Evolutionary conservation across 2,329 filamentous ascomycete species (phyloP).

Genomic region (Aspergillus melleus): DNA sequence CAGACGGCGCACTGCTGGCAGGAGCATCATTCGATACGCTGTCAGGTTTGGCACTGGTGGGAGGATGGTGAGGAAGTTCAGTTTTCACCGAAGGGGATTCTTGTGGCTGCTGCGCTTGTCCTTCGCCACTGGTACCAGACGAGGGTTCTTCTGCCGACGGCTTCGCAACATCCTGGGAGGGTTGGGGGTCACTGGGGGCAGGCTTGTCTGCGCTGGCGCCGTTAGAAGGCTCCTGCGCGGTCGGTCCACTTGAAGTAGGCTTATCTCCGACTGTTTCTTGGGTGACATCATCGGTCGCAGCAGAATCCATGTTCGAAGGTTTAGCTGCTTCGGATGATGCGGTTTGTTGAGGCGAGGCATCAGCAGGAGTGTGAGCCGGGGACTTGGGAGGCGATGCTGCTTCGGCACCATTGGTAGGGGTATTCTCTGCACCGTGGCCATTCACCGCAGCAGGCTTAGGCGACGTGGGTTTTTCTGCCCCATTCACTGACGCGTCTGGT

Average conservation of each 20-base stretch:
- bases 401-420: conserved; percentile 29
- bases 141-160: not conserved
- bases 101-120: conserved; percentile 9
- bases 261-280: conserved; percentile 8
- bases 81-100: conserved; percentile 26
- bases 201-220: not conserved
- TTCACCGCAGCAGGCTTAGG: conserved; percentile 27
- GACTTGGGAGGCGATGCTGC: conserved; percentile 34
- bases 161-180: not conserved
- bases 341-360: conserved; percentile 6
- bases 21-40: conserved; percentile 21
- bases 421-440: conserved; percentile 26
- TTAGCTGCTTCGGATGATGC: conserved; percentile 13
- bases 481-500: conserved; percentile 18
- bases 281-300: conserved; percentile 10
- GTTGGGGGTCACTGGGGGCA: not conserved
- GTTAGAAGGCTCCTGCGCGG: conserved; percentile 2
- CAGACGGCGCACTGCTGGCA: conserved; percentile 17
- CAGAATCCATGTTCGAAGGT: conserved; percentile 11
- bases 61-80: conserved; percentile 38
- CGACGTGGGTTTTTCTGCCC: conserved; percentile 11
- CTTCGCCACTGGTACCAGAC: conserved; percentile 2
- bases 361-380: conserved; percentile 18
- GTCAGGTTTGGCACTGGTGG: conserved; percentile 15
- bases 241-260: not conserved